Evolutionary conservation across 148 eudicot species (phyloP), one percentile per base, ranked within the genome.

Genomic region (Rhododendron simsii): DNA sequence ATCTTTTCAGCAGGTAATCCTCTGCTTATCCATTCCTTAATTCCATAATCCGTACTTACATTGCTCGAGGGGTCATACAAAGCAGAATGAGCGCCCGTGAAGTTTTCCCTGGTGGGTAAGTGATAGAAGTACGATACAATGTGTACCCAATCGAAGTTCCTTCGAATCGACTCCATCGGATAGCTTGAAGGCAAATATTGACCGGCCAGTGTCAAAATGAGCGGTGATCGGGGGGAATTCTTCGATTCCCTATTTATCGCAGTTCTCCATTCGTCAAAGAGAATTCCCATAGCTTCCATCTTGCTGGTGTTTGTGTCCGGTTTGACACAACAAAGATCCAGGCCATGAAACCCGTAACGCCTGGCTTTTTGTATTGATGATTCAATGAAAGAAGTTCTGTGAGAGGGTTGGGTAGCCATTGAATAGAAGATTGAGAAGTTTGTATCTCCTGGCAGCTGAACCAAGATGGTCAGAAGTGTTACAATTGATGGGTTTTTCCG

Each of bases 111-210:
- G 12, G 35, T 5, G 37, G 93, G 87, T 33, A 81, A n/a, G 85
- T 87, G 82, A 84, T 91, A 91, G 82, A 84, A 89, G 51, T 78
- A 91, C 39, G 93, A 13, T 33, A 55, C 0, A 13, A 90, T 9
- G 81, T 84, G 82, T 78, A 91, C 86, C 93, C 92, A 90, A 61
- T 90, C 91, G 50, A 91, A 45, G 81, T 89, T 90, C 53, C 44
- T 87, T 7, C 11, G 33, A 18, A 91, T 87, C 35, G 92, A 79
- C 30, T 83, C 87, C 65, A 91, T 41, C 0, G 92, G 92, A 63
- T 87, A 90, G 4, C 33, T 65, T 65, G 73, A 23, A 47, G 50
- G 50, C 50, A 47, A 7, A 75, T 86, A 81, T 28, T 51, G 48
- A 55, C 84, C 87, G 23, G 65, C 80, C 81, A 90, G 53, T 20